Conservation (phyloP, 1,284 basidiomycete species). For the Phlebopus sp. region DNA sequence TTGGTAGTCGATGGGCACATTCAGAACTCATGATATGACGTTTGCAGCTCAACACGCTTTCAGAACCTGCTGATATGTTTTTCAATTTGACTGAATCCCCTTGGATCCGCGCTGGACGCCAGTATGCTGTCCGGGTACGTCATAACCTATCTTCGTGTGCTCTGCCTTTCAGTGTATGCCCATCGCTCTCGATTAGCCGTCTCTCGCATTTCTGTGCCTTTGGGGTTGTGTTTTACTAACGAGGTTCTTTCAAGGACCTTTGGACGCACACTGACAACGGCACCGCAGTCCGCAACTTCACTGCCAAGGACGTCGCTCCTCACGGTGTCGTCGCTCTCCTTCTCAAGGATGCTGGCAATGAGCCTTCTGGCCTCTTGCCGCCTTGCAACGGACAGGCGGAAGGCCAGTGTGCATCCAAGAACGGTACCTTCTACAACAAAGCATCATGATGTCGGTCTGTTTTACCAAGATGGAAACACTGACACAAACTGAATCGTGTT, state of each 20-base stretch:
- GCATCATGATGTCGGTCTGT: too few species aligned
- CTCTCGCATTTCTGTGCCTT: not conserved
- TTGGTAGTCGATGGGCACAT: not conserved
- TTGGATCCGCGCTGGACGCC: slow-evolving; percentile 63
- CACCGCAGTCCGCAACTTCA: slow-evolving; percentile 61
- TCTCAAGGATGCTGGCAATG: slow-evolving; percentile 62
- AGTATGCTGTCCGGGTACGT: slow-evolving; percentile 56
- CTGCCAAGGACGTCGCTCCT: slow-evolving; percentile 50
- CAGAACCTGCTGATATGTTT: slow-evolving; percentile 51
- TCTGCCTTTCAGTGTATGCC: too few species aligned
- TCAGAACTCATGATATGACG: not conserved
- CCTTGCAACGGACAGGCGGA: slow-evolving; percentile 36
- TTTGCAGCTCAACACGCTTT: slow-evolving; percentile 47
- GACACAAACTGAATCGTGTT: too few species aligned
- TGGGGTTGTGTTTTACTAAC: not conserved
- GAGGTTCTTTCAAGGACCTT: slow-evolving; percentile 45
- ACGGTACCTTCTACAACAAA: slow-evolving; percentile 23
- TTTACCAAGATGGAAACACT: too few species aligned
- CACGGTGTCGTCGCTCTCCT: slow-evolving; percentile 67
- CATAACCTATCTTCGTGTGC: not conserved
- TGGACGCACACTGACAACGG: slow-evolving; percentile 69
- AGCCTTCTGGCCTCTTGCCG: slow-evolving; percentile 51
- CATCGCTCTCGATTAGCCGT: too few species aligned
- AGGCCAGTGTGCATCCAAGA: slow-evolving; percentile 28
- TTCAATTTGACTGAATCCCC: slow-evolving; percentile 68